Conservation (phyloP, 2,329 filamentous ascomycete genomes). For the Exophiala xenobiotica region DNA sequence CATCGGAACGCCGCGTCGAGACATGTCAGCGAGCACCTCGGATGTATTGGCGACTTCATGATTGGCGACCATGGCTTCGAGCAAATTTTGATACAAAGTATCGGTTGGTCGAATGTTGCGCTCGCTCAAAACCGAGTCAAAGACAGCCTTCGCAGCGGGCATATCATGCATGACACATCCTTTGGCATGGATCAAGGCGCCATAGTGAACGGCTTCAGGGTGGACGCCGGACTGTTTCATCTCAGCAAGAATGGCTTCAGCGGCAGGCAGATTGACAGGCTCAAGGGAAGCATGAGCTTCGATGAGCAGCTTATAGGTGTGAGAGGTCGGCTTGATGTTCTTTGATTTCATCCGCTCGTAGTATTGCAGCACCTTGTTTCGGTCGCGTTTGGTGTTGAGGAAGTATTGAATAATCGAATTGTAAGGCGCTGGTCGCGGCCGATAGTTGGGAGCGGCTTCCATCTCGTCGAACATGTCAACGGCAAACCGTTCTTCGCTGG, state of each 20-base stretch:
- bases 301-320: conserved; percentile 96
- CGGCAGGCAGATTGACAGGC: conserved; percentile 82
- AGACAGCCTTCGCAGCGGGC: conserved; percentile 74
- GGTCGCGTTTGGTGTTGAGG: conserved; percentile 94
- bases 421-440: conserved; percentile 93
- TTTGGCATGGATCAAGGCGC: conserved; percentile 90
- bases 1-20: conserved; percentile 69
- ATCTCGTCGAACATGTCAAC: conserved; percentile 99
- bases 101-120: conserved; percentile 69
- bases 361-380: conserved; percentile 87
- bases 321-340: conserved; percentile 84
- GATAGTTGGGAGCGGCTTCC: conserved; percentile 99
- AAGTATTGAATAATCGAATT: conserved; percentile 99
- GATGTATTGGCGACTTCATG: conserved; percentile 77
- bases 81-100: conserved; percentile 92
- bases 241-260: conserved; percentile 75
- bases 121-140: conserved; percentile 74
- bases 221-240: conserved; percentile 72
- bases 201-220: conserved; percentile 92
- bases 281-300: conserved; percentile 94
- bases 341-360: conserved; percentile 90
- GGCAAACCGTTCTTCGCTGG: conserved; percentile 95
- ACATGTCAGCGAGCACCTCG: conserved; percentile 73
- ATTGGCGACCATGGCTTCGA: conserved; percentile 96
- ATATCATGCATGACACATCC: conserved; percentile 93